Evolutionary conservation across 129 eudicot genomes (phyloP).

Genomic region (Lactuca saligna): DNA sequence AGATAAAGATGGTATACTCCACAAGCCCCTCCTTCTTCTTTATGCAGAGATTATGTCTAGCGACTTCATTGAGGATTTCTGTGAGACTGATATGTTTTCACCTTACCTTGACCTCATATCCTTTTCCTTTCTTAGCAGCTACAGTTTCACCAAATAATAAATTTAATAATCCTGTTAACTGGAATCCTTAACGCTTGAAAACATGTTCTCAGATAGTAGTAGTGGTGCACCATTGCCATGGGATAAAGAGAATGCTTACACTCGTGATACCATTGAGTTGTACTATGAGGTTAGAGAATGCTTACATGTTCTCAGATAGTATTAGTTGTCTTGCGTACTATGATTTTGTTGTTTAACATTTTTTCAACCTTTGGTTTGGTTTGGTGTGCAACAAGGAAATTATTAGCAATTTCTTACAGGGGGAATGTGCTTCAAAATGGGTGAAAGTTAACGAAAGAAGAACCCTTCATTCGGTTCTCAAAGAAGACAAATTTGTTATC

Average conservation of each 20-base stretch:
- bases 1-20: conserved; percentile 73
- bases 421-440: conserved; percentile 51
- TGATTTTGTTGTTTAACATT: neutral
- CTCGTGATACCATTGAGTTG: conserved; percentile 80
- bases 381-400: conserved; percentile 63
- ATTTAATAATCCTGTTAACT: neutral
- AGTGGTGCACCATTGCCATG: conserved; percentile 70
- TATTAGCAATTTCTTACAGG: conserved; percentile 60
- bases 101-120: conserved; percentile 93
- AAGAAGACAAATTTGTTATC: conserved; percentile 54
- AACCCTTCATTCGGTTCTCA: conserved; percentile 67
- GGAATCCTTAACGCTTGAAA: conserved; percentile 73
- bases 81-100: conserved; percentile 93
- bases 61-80: conserved; percentile 90
- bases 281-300: conserved; percentile 90
- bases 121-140: too few species aligned
- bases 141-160: too few species aligned
- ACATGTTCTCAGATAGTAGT: conserved; percentile 93
- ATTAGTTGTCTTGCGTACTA: neutral
- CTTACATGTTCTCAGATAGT: too few species aligned
- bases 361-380: neutral
- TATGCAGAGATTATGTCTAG: conserved; percentile 97
- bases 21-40: conserved; percentile 92
- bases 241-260: conserved; percentile 76
- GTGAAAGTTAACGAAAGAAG: conserved; percentile 71